Conservation (phyloP, 1,139 yeast genomes). For the Sugiyamaella pinicola region DNA sequence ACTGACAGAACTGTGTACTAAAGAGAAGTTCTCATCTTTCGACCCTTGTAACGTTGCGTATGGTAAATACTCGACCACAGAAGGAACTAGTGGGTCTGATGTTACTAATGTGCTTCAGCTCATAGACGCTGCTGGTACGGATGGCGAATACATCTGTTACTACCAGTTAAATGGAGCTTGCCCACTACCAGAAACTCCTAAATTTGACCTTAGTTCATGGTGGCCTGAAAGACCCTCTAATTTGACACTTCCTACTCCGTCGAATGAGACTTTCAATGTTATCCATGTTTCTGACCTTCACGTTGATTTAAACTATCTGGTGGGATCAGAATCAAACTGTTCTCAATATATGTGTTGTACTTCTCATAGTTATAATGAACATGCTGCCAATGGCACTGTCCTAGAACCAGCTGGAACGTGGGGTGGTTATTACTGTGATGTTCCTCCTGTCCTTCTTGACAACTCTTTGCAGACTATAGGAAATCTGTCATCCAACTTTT, state of each 20-base stretch:
- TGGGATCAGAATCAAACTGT: conserved; percentile 65
- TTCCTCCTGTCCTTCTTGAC: conserved; percentile 61
- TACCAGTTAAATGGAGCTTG: conserved; percentile 50
- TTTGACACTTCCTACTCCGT: conserved; percentile 43
- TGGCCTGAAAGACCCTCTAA: conserved; percentile 49
- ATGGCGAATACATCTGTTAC: conserved; percentile 58
- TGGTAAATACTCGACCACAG: conserved; percentile 43
- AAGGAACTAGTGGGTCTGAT: conserved; percentile 47
- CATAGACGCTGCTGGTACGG: conserved; percentile 51
- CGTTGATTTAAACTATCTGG: conserved; percentile 54
- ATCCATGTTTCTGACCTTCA: conserved; percentile 65
- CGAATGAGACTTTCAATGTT: conserved; percentile 50
- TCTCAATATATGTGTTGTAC: conserved; percentile 52
- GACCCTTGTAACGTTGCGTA: conserved; percentile 41
- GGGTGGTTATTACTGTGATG: conserved; percentile 61
- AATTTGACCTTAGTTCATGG: conserved; percentile 45
- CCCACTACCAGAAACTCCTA: conserved; percentile 49
- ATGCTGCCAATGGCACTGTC: conserved; percentile 44
- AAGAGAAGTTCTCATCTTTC: conserved; percentile 36
- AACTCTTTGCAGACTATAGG: conserved; percentile 54
- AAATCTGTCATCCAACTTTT: conserved; percentile 39
- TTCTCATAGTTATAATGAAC: conserved; percentile 45
- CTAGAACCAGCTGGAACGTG: conserved; percentile 59
- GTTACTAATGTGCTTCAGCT: conserved; percentile 51
- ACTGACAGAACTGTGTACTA: conserved; percentile 49